Evolutionary conservation across 257 asterid species (phyloP), one percentile per base, ranked within the genome.

Genomic region (Echium plantagineum): DNA sequence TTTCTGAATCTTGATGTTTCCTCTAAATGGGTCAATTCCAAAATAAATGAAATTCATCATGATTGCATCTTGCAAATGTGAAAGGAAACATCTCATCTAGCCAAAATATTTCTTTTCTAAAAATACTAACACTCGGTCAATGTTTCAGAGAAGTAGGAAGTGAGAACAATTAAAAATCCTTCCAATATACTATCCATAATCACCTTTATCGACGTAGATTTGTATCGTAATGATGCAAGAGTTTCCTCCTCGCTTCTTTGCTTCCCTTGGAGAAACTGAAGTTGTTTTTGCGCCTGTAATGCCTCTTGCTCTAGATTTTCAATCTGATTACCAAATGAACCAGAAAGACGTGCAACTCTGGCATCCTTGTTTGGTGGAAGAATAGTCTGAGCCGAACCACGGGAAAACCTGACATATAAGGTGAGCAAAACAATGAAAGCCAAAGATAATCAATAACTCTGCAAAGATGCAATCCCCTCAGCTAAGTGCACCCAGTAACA

Each of bases 241-340:
- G 83, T 91, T 68, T 79, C 90, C 72, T 82, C 87, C 74, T 58
- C 74, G 18, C 56, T 75, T 56, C 94, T 83, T 80, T 85, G 88
- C 62, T 65, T 66, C 52, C 82, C 84, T 60, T 72, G 80, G 17
- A 64, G 70, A 48, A 76, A 66, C 65, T 77, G 78, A 78, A 58
- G 72, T 60, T 71, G 74, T 68, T 69, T 73, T 57, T 85, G 78
- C 31, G 66, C 75, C 60, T 77, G 69, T 26, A 57, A 57, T 49
- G 87, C 94, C 31, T 82, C 80, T 60, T 63, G 78, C 81, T 88
- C 90, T 64, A 85, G 79, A 63, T 58, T 7, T 32, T 71, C 72
- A 57, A 91, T 83, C 73, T 80, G 84, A 69, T 77, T 67, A 58
- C 82, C 98, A 78, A 75, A 91, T 66, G 96, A 91, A 75, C 93